Evolutionary conservation across 1,284 basidiomycete species (phyloP), one percentile per base, ranked within the genome.

Genomic region (Volvariella volvacea): DNA sequence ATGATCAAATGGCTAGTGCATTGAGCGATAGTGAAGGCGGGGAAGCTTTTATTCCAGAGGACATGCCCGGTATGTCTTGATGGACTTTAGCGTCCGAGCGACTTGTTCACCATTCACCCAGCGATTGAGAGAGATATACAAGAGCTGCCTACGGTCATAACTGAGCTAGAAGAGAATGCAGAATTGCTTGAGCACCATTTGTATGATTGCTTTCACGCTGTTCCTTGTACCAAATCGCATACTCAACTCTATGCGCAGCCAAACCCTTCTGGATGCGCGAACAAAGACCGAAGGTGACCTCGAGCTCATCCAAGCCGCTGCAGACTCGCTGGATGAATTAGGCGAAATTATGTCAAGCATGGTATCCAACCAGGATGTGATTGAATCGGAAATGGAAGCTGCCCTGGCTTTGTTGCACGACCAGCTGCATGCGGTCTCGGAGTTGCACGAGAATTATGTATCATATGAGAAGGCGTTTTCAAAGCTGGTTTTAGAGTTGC

Each of bases 111-210:
- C 4, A 20, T n/a, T 16, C 16, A 28, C 42, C 4, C 37, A 88
- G 87, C 76, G 16, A 88, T 90, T 79, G 78, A 82, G 51, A 70
- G 81, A 37, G 87, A 90, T 57, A 84, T 80, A 1, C 73, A 83
- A 15, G 83, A 88, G 55, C 66, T 90, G 4, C 82, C 83, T 6
- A 67, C 71, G 2, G 86, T 90, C 42, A 76, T 90, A 60, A 58
- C 65, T 1, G 87, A 89, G 50, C 61, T 90, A 33, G 81, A 88
- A 51, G 74, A 76, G 36, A 70, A 71, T 46, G 66, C 75, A 14
- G 52, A 55, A 15, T 58, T 65, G 2, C 76, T 88, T 36, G 67
- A 79, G 39, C 60, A 59, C 33, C 70, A 79, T 87, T 89, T 57
- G 54, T 82, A 42, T 21, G 34, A 39, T 39, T 15, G 22, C 2